Evolutionary conservation across 192 early-diverging fungal genomes (phyloP).

Genomic region (Haplosporangium gracile): DNA sequence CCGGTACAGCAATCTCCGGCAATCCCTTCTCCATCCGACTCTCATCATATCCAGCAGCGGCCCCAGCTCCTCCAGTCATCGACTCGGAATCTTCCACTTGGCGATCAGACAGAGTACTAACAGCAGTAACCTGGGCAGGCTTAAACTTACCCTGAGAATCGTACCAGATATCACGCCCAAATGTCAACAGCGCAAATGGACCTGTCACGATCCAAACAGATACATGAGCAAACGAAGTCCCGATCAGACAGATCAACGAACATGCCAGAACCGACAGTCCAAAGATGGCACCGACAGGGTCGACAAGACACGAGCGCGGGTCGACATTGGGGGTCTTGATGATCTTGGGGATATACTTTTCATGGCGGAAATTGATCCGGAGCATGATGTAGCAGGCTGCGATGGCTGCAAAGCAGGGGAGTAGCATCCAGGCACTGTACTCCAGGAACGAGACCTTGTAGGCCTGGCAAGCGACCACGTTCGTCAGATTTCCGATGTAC

Average conservation of each 20-base stretch:
- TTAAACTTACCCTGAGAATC: conserved; percentile 60
- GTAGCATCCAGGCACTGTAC: conserved; percentile 89
- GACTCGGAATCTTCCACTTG: not conserved
- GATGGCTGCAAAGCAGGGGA: conserved; percentile 74
- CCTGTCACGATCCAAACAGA: conserved; percentile 83
- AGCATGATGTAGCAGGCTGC: conserved; percentile 67
- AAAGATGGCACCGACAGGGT: conserved; percentile 73
- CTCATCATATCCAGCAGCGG: not conserved
- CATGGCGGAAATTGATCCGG: conserved; percentile 63
- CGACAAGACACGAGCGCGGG: conserved; percentile 65
- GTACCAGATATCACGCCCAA: conserved; percentile 68
- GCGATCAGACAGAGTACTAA: not conserved
- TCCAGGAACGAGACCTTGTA: conserved; percentile 77
- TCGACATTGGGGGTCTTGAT: conserved; percentile 61
- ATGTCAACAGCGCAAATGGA: conserved; percentile 77
- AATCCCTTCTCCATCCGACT: conserved; percentile 30
- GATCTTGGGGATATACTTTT: conserved; percentile 62
- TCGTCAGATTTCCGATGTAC: conserved; percentile 92
- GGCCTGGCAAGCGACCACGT: conserved; percentile 87
- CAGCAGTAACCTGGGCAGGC: conserved; percentile 7
- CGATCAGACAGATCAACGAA: conserved; percentile 77
- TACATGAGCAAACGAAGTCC: conserved; percentile 76
- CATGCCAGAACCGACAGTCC: conserved; percentile 65
- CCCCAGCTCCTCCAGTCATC: not conserved
- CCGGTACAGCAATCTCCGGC: conserved; percentile 23